Evolutionary conservation across 139 green algal species (phyloP).

Genomic region (Closterium sp.): DNA sequence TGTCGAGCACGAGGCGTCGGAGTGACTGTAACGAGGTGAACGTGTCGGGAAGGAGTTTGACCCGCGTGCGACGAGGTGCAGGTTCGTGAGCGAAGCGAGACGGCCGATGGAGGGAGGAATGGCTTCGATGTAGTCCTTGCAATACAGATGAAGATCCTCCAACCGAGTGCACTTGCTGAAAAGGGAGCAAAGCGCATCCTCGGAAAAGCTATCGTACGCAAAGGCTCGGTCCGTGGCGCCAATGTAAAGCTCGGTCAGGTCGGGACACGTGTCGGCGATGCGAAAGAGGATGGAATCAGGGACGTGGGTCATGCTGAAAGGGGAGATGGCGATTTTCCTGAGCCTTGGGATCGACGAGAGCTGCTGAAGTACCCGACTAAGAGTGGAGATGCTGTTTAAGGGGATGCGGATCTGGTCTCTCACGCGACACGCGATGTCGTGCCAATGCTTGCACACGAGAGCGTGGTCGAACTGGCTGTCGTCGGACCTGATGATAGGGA

Average conservation of each 20-base stretch:
- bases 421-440: background rate
- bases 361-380: background rate
- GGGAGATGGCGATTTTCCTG: background rate
- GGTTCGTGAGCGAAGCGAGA: too few relatives aligned
- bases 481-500: background rate
- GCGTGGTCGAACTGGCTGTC: background rate
- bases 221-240: too few relatives aligned
- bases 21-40: too few relatives aligned
- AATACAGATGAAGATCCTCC: background rate
- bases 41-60: too few relatives aligned
- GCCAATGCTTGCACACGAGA: background rate
- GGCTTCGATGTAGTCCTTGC: background rate
- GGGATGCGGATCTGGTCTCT: background rate
- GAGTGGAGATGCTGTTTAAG: background rate
- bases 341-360: background rate
- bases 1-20: too few relatives aligned
- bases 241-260: background rate
- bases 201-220: background rate
- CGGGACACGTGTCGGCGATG: background rate
- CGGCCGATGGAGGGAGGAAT: background rate
- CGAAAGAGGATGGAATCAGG: background rate
- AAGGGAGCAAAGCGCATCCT: background rate
- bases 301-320: background rate
- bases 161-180: background rate
- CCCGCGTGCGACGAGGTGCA: too few relatives aligned